Evolutionary conservation across 352 stramenopile genomes (phyloP).

Genomic region (Phytophthora parvispora): DNA sequence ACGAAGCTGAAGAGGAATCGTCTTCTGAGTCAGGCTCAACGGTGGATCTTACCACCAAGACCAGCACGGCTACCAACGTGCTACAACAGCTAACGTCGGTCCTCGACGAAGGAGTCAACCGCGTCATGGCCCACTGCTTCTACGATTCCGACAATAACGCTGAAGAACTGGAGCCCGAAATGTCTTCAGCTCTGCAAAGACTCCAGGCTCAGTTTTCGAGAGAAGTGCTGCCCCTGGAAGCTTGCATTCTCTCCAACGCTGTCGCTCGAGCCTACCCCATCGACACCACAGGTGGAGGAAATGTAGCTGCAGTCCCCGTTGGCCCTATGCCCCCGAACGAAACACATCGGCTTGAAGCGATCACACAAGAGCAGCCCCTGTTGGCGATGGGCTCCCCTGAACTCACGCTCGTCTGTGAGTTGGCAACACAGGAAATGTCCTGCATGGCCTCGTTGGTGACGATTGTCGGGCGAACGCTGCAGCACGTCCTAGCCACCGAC

Average conservation of each 20-base stretch:
- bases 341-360: constrained; percentile 34
- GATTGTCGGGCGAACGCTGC: constrained; percentile 43
- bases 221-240: constrained; percentile 34
- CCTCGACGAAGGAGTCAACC: constrained; percentile 27
- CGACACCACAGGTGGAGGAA: constrained; percentile 14
- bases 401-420: constrained; percentile 44
- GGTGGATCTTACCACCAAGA: background rate
- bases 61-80: constrained; percentile 46
- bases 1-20: background rate
- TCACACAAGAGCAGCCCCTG: constrained; percentile 40
- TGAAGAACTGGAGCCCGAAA: background rate
- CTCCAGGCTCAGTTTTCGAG: constrained; percentile 21
- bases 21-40: background rate
- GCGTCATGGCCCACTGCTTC: constrained; percentile 21
- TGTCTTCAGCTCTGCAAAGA: constrained; percentile 8
- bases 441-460: constrained; percentile 53
- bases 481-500: constrained; percentile 49
- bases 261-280: constrained; percentile 42
- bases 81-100: constrained; percentile 48
- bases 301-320: constrained; percentile 11
- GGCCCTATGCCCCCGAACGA: constrained; percentile 51
- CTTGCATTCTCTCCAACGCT: constrained; percentile 39
- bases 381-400: constrained; percentile 31
- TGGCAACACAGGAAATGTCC: constrained; percentile 46
- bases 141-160: constrained; percentile 4